Evolutionary conservation across 2,329 filamentous ascomycete genomes (phyloP), one percentile per base, ranked within the genome.

Genomic region (Penicillium sp.): DNA sequence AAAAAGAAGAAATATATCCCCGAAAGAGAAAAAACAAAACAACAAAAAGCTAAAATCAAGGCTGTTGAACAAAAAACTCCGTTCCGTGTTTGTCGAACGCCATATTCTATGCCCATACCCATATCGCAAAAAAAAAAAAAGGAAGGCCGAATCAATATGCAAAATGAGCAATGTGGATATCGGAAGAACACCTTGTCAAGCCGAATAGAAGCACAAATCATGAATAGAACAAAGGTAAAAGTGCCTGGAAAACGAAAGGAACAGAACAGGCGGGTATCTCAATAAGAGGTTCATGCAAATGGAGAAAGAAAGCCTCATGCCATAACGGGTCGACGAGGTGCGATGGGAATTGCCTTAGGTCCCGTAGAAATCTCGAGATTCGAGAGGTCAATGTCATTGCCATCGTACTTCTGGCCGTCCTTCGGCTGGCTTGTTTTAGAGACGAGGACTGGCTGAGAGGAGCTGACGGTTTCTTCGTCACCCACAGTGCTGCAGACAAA

Each of bases 401-500:
- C 64, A 10, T 68, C 67, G 36, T 64, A 61, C 52, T 67, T 64
- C 18, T 57, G 57, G 35, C 41, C 59, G 43, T 57, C 55, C 45
- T 62, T 62, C 30, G 54, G 47, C 16, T 61, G 61, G 18, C 61
- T 56, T 35, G 61, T 56, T 19, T 32, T 46, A 6, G 64, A 56
- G 4, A 69, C 56, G 8, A 67, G 56, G 4, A 67, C 61, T 14
- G 63, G 67, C 35, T 64, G 66, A n/a, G 63, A 57, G 14, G 61
- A 13, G 26, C 29, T 46, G 16, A 50, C 18, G n/a, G 51, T 58
- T 45, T 66, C 70, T 18, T 68, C 66, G 19, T 70, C 68, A 14
- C 63, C 60, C 9, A 74, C 58, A 0, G 74, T 74, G 44, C 72
- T 74, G 65, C 73, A 75, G 30, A 75, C 68, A 34, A 74, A 72